Percentiles rank a stretch among this genome's conserved stretches.
Evolutionary conservation across 2,329 filamentous ascomycete genomes (phyloP).

Genomic region (Ascosphaera apis): DNA sequence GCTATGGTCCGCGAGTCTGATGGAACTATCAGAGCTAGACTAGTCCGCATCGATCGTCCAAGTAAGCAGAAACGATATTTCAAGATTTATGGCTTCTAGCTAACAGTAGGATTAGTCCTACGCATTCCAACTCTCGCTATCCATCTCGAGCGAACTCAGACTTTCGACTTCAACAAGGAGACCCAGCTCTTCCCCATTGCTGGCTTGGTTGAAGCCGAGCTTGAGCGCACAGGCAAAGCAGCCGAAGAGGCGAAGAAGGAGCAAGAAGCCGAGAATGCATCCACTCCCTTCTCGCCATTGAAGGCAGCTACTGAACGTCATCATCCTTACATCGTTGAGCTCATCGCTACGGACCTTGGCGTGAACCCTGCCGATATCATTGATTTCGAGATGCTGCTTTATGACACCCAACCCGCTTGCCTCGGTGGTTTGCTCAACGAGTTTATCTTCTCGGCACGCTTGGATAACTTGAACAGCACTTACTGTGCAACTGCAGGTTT

Average conservation of each 20-base stretch:
- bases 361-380: conserved; percentile 49
- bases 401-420: conserved; percentile 78
- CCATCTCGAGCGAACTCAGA: conserved; percentile 67
- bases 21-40: conserved; percentile 55
- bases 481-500: conserved; percentile 76
- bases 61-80: conserved; percentile 18
- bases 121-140: conserved; percentile 86
- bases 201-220: conserved; percentile 64
- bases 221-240: conserved; percentile 45
- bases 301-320: conserved; percentile 61
- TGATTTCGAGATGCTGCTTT: conserved; percentile 93
- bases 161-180: conserved; percentile 91
- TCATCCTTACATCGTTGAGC: conserved; percentile 64
- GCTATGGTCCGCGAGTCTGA: conserved; percentile 56
- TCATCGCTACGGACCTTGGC: conserved; percentile 60
- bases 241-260: conserved; percentile 18
- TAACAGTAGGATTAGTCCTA: conserved; percentile 29
- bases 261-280: conserved; percentile 16
- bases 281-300: conserved; percentile 44
- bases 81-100: no score
- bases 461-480: conserved; percentile 93
- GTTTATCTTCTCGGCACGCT: conserved; percentile 82
- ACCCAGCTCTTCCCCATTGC: conserved; percentile 85
- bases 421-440: conserved; percentile 82
- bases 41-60: conserved; percentile 77